Conservation (phyloP, 2,329 filamentous ascomycete genomes). For the Exophiala lecanii-corni region DNA sequence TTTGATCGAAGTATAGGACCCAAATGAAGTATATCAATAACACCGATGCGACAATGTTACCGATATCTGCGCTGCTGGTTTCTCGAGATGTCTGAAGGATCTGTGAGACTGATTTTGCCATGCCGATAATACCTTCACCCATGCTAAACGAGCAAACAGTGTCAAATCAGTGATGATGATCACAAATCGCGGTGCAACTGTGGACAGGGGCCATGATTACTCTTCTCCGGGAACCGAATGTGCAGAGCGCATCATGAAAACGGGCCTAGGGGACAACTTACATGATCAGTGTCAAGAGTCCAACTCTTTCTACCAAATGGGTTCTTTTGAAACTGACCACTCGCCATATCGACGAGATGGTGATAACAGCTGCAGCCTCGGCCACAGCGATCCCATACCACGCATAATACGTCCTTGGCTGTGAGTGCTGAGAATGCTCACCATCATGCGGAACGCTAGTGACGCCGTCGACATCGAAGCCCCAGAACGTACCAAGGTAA, state of each 20-base stretch:
- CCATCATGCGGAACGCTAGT: constrained; percentile 1
- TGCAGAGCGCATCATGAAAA: background rate
- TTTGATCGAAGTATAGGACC: constrained; percentile 59
- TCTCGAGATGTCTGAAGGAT: constrained; percentile 10
- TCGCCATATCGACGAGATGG: constrained; percentile 51
- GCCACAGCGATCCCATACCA: constrained; percentile 54
- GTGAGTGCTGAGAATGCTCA: background rate
- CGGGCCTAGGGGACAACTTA: background rate
- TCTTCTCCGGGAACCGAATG: no score
- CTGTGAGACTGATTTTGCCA: constrained; percentile 32
- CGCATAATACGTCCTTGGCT: constrained; percentile 38
- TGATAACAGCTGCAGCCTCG: constrained; percentile 51
- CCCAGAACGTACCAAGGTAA: constrained; percentile 31
- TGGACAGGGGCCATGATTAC: no score
- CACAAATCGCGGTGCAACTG: no score
- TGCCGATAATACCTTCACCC: constrained; percentile 58
- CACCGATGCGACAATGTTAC: constrained; percentile 34
- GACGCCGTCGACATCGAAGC: constrained; percentile 27
- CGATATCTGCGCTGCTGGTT: constrained; percentile 35
- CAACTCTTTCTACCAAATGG: constrained; percentile 60
- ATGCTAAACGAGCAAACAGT: constrained; percentile 40
- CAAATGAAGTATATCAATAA: constrained; percentile 50
- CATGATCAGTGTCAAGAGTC: constrained; percentile 60
- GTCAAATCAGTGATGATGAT: no score
- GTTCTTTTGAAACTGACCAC: constrained; percentile 59